These are phyloP conservation scores for Apiospora arundinis DNA, from an alignment of 2,329 filamentous ascomycete genomes.

Conservation along the genomic window DNA sequence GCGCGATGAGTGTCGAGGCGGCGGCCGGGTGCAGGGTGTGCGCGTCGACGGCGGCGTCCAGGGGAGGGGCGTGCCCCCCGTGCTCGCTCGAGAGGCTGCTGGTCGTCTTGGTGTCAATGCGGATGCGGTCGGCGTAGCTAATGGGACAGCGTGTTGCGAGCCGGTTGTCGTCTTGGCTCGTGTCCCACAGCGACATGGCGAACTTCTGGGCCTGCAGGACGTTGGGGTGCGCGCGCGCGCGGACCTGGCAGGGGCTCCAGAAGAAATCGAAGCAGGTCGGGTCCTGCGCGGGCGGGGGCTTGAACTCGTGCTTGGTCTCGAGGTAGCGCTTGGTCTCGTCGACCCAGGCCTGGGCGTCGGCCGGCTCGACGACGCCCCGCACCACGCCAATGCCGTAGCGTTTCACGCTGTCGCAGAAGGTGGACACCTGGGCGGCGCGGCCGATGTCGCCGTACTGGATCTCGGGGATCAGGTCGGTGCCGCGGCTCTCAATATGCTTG, in stretches of 20 bases:
- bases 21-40: slow-evolving; percentile 38
- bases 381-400: slow-evolving; percentile 71
- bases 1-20: slow-evolving; percentile 62
- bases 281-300: slow-evolving; percentile 64
- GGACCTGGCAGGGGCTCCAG: slow-evolving; percentile 74
- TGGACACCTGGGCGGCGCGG: slow-evolving; percentile 52
- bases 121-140: slow-evolving; percentile 72
- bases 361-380: slow-evolving; percentile 65
- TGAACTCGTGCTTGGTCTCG: slow-evolving; percentile 53
- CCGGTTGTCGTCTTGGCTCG: slow-evolving; percentile 54
- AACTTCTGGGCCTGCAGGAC: slow-evolving; percentile 69
- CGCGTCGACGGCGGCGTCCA: slow-evolving; percentile 45
- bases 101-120: slow-evolving; percentile 64
- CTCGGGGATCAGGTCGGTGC: slow-evolving; percentile 59
- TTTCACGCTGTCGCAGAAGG: slow-evolving; percentile 63
- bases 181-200: slow-evolving; percentile 71
- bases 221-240: slow-evolving; percentile 69
- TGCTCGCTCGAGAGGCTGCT: slow-evolving; percentile 42
- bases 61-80: slow-evolving; percentile 32
- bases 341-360: slow-evolving; percentile 64
- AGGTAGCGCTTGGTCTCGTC: slow-evolving; percentile 66
- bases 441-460: slow-evolving; percentile 61
- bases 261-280: slow-evolving; percentile 77
- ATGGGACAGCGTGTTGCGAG: slow-evolving; percentile 68
- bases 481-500: slow-evolving; percentile 56